phyloP scores from a whole-genome alignment of 331 rosid genomes.

The Rosa hybrid region DNA sequence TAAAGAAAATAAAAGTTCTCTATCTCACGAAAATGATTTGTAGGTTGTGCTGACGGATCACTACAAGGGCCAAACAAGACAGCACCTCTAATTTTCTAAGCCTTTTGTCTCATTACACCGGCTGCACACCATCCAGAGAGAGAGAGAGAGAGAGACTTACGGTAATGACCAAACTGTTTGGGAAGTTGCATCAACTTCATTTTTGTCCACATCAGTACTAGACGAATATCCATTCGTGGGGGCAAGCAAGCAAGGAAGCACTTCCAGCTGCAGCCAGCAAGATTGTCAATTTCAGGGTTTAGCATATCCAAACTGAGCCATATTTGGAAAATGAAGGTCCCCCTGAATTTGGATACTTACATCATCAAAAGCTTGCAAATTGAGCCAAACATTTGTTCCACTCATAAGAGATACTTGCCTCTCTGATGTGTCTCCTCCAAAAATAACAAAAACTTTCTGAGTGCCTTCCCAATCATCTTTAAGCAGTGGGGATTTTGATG shows the following conservation, averaged over 20 bases:
- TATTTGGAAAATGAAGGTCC: slow-evolving; percentile 14
- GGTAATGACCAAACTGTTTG: slow-evolving; percentile 89
- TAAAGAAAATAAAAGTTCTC: slow-evolving; percentile 1
- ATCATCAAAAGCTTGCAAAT: slow-evolving; percentile 83
- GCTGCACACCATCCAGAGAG: background rate
- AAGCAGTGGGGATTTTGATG: slow-evolving; percentile 37
- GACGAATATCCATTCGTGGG: slow-evolving; percentile 46
- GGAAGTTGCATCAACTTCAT: slow-evolving; percentile 50
- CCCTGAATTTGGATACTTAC: slow-evolving; percentile 53
- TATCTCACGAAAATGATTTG: background rate
- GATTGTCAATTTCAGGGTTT: slow-evolving; percentile 24
- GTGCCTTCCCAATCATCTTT: slow-evolving; percentile 39
- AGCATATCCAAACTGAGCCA: slow-evolving; percentile 21
- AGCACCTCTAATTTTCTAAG: too few species aligned
- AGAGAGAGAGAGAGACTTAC: slow-evolving; percentile 57
- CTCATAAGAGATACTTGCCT: slow-evolving; percentile 99
- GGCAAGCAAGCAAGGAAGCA: slow-evolving; percentile 87
- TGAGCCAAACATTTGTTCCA: slow-evolving; percentile 98
- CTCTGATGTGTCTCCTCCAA: slow-evolving; percentile 96
- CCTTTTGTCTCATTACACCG: too few species aligned
- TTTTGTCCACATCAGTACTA: slow-evolving; percentile 26
- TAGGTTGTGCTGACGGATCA: background rate
- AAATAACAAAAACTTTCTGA: slow-evolving; percentile 76
- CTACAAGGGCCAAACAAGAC: too few species aligned
- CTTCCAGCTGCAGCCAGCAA: slow-evolving; percentile 76